Evolutionary conservation across 441 rosid genomes (phyloP), one percentile per base, ranked within the genome.

Genomic region (Breynia disticha): DNA sequence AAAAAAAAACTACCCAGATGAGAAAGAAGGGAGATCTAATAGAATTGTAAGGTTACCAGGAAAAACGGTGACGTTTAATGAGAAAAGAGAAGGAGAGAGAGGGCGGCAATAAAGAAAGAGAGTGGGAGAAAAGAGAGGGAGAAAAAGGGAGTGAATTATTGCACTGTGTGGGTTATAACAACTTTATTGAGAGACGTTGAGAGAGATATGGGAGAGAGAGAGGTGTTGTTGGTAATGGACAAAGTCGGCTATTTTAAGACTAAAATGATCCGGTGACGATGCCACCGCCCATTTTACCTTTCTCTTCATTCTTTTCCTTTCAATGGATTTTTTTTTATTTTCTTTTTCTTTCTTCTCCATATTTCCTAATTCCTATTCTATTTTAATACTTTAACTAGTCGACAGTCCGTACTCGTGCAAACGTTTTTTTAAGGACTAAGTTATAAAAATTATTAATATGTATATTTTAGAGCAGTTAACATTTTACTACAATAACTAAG

Each of bases 191-290:
- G 62, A 48, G 37, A 19, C 11, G 61, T 5, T 38, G 21, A 28
- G 46, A 43, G 45, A 48, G 21, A 59, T 10, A 45, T 39, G 43
- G 43, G 43, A 41, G 6, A 15, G 44, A 41, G 35, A 41, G 44
- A 41, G n/a, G 51, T 0, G 4, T 4, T 46, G 14, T 16, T 57
- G 61, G 14, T 13, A 43, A 28, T 24, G 39, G 46, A 52, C 54
- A 43, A 54, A 53, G 71, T 38, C 64, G 66, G 63, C 67, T 60
- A 41, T 28, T 60, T 67, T 63, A 46, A 56, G 67, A 67, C 51
- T 48, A 54, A 48, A 63, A 73, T 46, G 61, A 61, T 69, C 79
- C 74, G 81, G 62, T 60, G 70, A 66, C 71, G 65, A 63, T 65
- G 78, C 64, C 75, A 67, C 76, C 73, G 67, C 71, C 71, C 74